Conservation (phyloP, 257 asterid genomes). For the Catharanthus roseus region DNA sequence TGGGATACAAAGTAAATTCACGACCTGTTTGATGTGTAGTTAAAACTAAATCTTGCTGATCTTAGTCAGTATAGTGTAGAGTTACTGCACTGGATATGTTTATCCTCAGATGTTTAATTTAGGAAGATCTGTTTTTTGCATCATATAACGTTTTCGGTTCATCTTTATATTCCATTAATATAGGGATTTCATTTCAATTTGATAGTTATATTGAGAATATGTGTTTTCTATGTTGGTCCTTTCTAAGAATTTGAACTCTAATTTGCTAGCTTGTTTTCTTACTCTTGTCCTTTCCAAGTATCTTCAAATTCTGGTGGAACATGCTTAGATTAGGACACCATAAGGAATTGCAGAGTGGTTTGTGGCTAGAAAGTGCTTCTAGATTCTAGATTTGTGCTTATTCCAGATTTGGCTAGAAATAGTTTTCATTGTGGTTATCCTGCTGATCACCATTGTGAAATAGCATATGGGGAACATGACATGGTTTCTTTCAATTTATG, state of each 20-base stretch:
- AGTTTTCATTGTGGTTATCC: too few species aligned
- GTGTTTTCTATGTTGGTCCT: background rate
- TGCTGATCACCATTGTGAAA: too few species aligned
- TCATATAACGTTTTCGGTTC: background rate
- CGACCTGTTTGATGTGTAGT: background rate
- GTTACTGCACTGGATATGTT: background rate
- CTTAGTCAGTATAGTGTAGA: background rate
- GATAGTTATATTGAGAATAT: background rate
- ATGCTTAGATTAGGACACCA: background rate
- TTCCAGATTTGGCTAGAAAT: too few species aligned
- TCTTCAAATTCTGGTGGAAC: background rate
- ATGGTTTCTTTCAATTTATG: background rate
- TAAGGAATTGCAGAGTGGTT: background rate
- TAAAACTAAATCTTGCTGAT: background rate
- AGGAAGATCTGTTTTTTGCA: background rate
- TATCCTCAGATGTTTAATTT: background rate
- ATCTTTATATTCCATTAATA: background rate
- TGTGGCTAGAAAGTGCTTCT: background rate
- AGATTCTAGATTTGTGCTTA: background rate
- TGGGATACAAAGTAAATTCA: background rate
- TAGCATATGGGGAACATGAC: too few species aligned
- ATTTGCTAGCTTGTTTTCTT: background rate
- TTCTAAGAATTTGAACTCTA: background rate
- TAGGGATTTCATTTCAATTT: background rate
- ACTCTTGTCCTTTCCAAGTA: background rate